Base-by-base conservation (phyloP, 2,329 filamentous ascomycete genomes). In the Cryphonectria parasitica region DNA sequence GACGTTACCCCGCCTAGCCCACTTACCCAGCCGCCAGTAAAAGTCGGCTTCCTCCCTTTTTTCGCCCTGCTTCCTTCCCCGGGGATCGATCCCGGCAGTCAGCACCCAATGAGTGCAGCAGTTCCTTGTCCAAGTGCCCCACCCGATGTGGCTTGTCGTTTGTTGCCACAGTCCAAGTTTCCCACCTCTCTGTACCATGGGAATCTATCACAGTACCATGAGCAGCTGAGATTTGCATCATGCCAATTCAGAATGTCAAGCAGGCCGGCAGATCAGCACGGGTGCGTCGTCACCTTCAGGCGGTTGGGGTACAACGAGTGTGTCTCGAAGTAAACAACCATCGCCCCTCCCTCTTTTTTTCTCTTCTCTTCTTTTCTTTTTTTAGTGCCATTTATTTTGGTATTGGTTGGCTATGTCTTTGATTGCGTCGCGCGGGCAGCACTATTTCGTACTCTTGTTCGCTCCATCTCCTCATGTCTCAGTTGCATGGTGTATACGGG, bases 91-190 rank as follows among this genome's bases (percentile, higher is more conserved):
- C 45, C 64, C 58, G 34, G 58, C 34, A 61, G 31, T n/a, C 22
- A 25, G 41, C 10, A 39, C 39, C 63, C 45, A n/a, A 36, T 19
- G 45, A 56, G 45, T 22, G 8, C 19, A 7, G 19, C 45, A 49
- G 1, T n/a, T 34, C 22, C 10, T 28, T 15, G 64, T 25, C 31
- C 11, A 5, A 45, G 22, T 31, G 22, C 31, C 39, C 52, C 22
- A 49, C 45, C 43, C 22, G 43, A 13, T 43, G 64, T 58, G 64
- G 64, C 64, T 66, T 54, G 49, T 58, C 54, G 36, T 58, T 31
- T 39, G 25, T 66, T 31, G 64, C 64, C 64, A 66, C 64, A 39
- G 36, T 58, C 49, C 31, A 66, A 34, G 54, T 19, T 17, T 66
- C 34, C 15, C 64, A 31, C 34, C 15, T 15, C 22, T 36, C 28